phyloP scores from a whole-genome alignment of 75 land plant genomes.

The Selaginella moellendorffii region DNA sequence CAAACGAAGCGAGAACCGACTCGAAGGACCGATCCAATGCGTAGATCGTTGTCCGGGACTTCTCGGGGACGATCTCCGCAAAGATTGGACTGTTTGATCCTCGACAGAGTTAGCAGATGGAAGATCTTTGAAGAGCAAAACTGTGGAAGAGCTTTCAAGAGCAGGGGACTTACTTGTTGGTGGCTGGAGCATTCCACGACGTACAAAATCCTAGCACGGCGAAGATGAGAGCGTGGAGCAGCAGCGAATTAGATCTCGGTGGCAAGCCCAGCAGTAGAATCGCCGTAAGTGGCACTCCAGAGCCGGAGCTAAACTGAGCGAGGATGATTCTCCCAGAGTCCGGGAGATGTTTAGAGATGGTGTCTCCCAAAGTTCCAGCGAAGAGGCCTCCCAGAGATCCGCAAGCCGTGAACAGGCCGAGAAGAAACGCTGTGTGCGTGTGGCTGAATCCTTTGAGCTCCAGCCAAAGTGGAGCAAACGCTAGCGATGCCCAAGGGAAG shows the following conservation, averaged over 20 bases:
- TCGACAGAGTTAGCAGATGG: not conserved
- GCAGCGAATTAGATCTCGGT: not conserved
- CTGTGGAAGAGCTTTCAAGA: too few relatives aligned
- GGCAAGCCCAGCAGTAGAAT: constrained; percentile 14
- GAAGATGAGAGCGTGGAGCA: constrained; percentile 12
- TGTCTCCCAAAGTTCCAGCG: constrained; percentile 20
- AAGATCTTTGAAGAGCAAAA: too few relatives aligned
- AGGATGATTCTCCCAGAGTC: constrained; percentile 23
- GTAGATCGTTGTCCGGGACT: constrained; percentile 17
- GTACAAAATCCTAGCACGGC: constrained; percentile 16
- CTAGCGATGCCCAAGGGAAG: constrained; percentile 20
- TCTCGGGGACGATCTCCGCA: constrained; percentile 23
- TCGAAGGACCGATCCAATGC: constrained; percentile 22
- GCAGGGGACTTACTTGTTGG: constrained; percentile 13
- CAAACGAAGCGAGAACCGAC: constrained; percentile 24
- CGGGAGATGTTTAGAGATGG: constrained; percentile 9
- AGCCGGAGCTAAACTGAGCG: constrained; percentile 14
- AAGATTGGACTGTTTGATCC: constrained; percentile 25
- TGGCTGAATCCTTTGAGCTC: constrained; percentile 20
- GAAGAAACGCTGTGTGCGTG: constrained; percentile 11
- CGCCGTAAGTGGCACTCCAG: constrained; percentile 19
- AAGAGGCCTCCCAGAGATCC: constrained; percentile 16
- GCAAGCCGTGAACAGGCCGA: constrained; percentile 11
- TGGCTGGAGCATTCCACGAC: constrained; percentile 22
- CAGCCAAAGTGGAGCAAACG: constrained; percentile 23